phyloP scores from a whole-genome alignment of 345 rosid genomes.

The Ceriops tagal region DNA sequence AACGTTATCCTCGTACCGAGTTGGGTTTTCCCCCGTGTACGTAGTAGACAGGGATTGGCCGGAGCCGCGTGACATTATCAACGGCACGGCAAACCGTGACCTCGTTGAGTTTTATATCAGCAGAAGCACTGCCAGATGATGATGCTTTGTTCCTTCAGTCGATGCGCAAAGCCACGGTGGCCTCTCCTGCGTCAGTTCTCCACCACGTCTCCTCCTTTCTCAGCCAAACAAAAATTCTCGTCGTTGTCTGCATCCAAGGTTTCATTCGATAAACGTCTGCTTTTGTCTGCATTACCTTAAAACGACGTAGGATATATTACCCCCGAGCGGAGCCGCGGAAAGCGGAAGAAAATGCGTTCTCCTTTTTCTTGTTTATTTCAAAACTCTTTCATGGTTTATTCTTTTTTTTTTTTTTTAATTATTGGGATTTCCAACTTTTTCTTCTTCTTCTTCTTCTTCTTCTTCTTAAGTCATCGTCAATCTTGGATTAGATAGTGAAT shows the following conservation, averaged over 20 bases:
- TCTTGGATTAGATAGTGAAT: constrained; percentile 24
- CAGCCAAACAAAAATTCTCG: constrained; percentile 16
- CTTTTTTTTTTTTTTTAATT: not conserved
- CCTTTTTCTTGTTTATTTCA: too few species aligned
- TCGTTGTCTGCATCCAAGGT: constrained; percentile 31
- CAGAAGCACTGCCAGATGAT: too few species aligned
- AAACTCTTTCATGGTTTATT: not conserved
- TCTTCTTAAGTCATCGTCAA: not conserved
- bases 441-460: not conserved
- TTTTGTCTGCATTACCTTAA: too few species aligned
- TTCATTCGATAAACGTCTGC: not conserved
- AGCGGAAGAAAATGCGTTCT: too few species aligned
- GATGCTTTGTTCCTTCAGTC: not conserved
- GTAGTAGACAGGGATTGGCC: too few species aligned
- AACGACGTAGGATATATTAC: too few species aligned
- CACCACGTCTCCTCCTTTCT: constrained; percentile 14
- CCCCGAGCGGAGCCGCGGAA: too few species aligned
- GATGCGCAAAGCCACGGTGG: constrained; percentile 6
- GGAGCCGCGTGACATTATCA: too few species aligned
- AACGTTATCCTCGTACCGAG: too few species aligned
- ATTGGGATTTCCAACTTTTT: not conserved
- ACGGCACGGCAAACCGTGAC: too few species aligned
- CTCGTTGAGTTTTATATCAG: too few species aligned
- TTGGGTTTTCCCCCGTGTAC: too few species aligned
- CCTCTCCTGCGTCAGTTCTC: constrained; percentile 5